Evolutionary conservation across 129 eudicot genomes (phyloP).

Genomic region (Gnaphalium uliginosum): DNA sequence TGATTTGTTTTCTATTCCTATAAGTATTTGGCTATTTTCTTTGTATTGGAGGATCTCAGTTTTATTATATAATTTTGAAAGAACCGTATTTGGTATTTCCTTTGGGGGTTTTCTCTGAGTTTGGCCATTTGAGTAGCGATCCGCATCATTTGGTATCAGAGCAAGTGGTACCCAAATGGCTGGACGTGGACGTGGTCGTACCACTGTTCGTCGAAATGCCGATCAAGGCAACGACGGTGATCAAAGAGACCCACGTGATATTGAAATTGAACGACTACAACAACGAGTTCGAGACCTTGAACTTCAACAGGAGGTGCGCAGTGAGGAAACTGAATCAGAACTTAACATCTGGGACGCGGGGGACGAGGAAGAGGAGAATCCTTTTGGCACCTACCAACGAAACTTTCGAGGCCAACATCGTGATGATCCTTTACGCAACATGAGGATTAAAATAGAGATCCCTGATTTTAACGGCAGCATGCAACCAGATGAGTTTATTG

Average conservation of each 20-base stretch:
- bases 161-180: not conserved
- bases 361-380: constrained; percentile 14
- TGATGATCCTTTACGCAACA: not conserved
- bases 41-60: too few species aligned
- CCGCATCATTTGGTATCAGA: constrained; percentile 4
- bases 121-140: too few species aligned
- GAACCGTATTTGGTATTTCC: too few species aligned
- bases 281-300: not conserved
- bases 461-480: not conserved
- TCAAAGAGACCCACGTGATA: not conserved
- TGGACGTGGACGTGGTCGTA: constrained; percentile 1
- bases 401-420: not conserved
- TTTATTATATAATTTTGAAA: too few species aligned
- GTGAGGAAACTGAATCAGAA: not conserved
- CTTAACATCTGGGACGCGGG: not conserved
- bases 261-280: not conserved
- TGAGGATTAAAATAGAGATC: not conserved
- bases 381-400: not conserved
- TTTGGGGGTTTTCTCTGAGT: too few species aligned
- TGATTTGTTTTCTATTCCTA: too few species aligned
- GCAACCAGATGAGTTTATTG: too few species aligned
- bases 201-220: not conserved
- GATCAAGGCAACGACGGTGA: not conserved
- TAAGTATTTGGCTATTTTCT: too few species aligned
- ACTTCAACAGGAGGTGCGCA: not conserved